A percentile compares a stretch with the other conserved stretches of the same genome.
Evolutionary conservation across 768 basidiomycete species (phyloP).

Genomic region (Postia placenta): DNA sequence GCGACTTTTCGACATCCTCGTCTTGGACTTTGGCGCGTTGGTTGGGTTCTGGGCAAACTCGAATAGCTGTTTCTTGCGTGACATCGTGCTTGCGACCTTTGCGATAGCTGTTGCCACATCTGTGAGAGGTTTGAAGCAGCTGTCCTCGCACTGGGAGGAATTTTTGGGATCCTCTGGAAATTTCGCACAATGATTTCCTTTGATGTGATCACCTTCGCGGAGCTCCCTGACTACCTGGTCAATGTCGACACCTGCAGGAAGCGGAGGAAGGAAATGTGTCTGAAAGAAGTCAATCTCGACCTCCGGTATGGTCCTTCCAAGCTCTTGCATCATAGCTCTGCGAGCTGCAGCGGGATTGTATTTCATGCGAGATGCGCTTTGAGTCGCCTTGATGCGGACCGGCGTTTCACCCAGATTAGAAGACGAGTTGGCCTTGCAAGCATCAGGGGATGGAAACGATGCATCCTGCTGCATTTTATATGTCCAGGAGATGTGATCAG

Average conservation of each 20-base stretch:
- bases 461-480: no score
- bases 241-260: background rate
- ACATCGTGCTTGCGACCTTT: background rate
- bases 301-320: no score
- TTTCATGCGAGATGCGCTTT: no score
- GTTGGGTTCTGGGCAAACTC: background rate
- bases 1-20: background rate
- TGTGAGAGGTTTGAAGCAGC: background rate
- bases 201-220: background rate
- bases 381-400: no score
- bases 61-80: background rate
- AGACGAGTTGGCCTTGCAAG: no score
- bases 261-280: background rate
- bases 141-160: background rate
- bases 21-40: background rate
- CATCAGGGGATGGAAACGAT: no score
- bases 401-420: no score
- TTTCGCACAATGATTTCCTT: background rate
- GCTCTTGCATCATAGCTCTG: no score
- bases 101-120: background rate
- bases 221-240: background rate
- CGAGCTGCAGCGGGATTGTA: no score
- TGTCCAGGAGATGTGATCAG: no score
- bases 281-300: background rate
- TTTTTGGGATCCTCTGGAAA: background rate